These are phyloP conservation scores for Lyophyllum semitale DNA, from an alignment of 768 basidiomycete species.

Conservation along the genomic window DNA sequence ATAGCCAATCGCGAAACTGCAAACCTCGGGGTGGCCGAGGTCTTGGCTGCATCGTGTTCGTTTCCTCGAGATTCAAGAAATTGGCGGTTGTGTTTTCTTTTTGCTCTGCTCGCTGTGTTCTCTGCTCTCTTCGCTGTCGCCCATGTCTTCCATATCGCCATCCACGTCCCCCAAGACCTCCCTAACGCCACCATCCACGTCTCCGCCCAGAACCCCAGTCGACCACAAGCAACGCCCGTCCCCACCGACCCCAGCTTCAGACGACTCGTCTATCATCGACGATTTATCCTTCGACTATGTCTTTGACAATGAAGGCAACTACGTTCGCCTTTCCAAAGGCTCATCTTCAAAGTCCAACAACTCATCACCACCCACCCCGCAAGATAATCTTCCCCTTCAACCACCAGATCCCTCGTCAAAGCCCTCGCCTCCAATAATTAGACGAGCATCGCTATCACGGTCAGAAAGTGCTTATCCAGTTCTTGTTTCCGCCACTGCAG, in stretches of 20 bases:
- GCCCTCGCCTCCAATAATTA: constrained; percentile 40
- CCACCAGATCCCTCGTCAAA: constrained; percentile 41
- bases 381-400: constrained; percentile 35
- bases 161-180: constrained; percentile 16
- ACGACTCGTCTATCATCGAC: constrained; percentile 60
- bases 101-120: constrained; percentile 21
- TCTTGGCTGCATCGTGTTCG: constrained; percentile 33
- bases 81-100: constrained; percentile 16
- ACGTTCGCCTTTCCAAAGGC: constrained; percentile 58
- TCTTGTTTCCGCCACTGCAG: constrained; percentile 29
- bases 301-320: constrained; percentile 54
- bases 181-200: constrained; percentile 29
- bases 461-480: constrained; percentile 66
- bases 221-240: constrained; percentile 30
- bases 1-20: constrained; percentile 18
- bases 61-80: constrained; percentile 14
- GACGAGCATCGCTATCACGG: constrained; percentile 58
- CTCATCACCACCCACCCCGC: constrained; percentile 48
- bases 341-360: constrained; percentile 42
- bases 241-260: constrained; percentile 43
- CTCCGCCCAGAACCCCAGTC: constrained; percentile 44
- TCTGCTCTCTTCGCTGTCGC: constrained; percentile 32
- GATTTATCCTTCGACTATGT: constrained; percentile 72
- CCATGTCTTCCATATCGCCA: constrained; percentile 18
- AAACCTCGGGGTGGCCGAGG: constrained; percentile 23